Conservation (phyloP, 2,329 filamentous ascomycete genomes). For the Xylariaceae sp. region DNA sequence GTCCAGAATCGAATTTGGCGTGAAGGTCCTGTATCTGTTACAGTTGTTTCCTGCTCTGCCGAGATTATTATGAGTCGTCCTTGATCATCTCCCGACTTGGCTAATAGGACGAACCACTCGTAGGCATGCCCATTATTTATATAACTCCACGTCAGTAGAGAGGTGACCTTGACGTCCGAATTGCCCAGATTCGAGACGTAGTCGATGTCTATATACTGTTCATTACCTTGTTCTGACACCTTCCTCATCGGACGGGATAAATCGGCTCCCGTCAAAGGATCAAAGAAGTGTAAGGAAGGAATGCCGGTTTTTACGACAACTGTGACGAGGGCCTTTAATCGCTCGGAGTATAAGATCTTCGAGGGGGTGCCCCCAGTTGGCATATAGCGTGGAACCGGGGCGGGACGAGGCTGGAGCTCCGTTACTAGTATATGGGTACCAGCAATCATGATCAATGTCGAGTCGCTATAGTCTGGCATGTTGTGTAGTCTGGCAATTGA, state of each 20-base stretch:
- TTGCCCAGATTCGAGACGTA: slow-evolving; percentile 56
- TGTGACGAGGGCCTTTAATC: slow-evolving; percentile 52
- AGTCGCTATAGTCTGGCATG: slow-evolving; percentile 40
- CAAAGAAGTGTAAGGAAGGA: slow-evolving; percentile 53
- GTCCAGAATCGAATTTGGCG: slow-evolving; percentile 50
- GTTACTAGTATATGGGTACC: slow-evolving; percentile 50
- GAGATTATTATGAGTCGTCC: slow-evolving; percentile 56
- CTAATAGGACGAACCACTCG: slow-evolving; percentile 59
- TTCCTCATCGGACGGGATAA: slow-evolving; percentile 42
- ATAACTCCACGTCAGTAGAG: slow-evolving; percentile 61
- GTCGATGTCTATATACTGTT: slow-evolving; percentile 32
- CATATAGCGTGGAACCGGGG: slow-evolving; percentile 33
- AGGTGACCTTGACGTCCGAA: slow-evolving; percentile 54
- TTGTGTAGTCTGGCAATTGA: slow-evolving; percentile 43
- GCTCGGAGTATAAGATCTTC: slow-evolving; percentile 52
- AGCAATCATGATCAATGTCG: slow-evolving; percentile 47
- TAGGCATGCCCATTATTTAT: slow-evolving; percentile 54
- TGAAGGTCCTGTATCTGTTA: slow-evolving; percentile 25
- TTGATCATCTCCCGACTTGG: slow-evolving; percentile 34
- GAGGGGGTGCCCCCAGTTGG: slow-evolving; percentile 41
- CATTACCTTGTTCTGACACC: slow-evolving; percentile 30
- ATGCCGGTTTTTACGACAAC: slow-evolving; percentile 42
- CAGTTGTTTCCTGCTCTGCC: slow-evolving; percentile 34
- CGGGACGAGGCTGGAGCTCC: slow-evolving; percentile 41
- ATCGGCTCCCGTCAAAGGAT: slow-evolving; percentile 50